Percentiles rank a stretch among this genome's conserved stretches.
phyloP scores from a whole-genome alignment of 1,139 yeast genomes.

The Taphrina sp. region DNA sequence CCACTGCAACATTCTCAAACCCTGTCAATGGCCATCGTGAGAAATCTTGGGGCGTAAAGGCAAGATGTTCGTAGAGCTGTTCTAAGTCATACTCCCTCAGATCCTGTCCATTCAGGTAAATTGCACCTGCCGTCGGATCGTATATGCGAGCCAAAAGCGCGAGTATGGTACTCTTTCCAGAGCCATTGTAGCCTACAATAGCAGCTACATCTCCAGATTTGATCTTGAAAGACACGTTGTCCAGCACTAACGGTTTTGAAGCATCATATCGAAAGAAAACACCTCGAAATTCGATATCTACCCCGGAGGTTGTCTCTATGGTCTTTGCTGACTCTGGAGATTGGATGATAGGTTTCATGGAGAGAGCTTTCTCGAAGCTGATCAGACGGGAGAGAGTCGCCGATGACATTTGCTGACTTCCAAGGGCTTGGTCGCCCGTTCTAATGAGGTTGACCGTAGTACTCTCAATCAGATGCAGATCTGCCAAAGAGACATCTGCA shows the following conservation, averaged over 20 bases:
- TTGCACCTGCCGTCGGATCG: constrained; percentile 14
- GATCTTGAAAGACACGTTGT: constrained; percentile 10
- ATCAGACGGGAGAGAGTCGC: constrained; percentile 2
- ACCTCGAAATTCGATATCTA: constrained; percentile 14
- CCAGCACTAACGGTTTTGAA: constrained; percentile 10
- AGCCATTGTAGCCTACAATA: constrained; percentile 28
- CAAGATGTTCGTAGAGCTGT: constrained; percentile 6
- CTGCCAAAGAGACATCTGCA: constrained; percentile 17
- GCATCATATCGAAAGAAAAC: constrained; percentile 15
- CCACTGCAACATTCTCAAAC: constrained; percentile 24
- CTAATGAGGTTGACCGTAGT: constrained; percentile 14
- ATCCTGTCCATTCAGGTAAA: constrained; percentile 14
- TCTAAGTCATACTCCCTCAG: constrained; percentile 11
- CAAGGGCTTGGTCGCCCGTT: constrained; percentile 8
- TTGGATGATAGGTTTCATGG: constrained; percentile 10
- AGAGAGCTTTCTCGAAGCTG: constrained; percentile 17
- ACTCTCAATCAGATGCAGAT: constrained; percentile 23
- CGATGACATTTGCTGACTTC: constrained; percentile 2
- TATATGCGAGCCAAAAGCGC: constrained; percentile 11
- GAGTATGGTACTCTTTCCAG: constrained; percentile 25
- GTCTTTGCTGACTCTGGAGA: too few species aligned
- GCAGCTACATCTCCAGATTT: constrained; percentile 14
- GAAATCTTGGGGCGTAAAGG: constrained; percentile 26
- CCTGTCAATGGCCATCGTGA: constrained; percentile 23
- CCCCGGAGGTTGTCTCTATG: not conserved